Base-by-base conservation (phyloP, 179 eudicot genomes). In the Sideroxylon spinosum region DNA sequence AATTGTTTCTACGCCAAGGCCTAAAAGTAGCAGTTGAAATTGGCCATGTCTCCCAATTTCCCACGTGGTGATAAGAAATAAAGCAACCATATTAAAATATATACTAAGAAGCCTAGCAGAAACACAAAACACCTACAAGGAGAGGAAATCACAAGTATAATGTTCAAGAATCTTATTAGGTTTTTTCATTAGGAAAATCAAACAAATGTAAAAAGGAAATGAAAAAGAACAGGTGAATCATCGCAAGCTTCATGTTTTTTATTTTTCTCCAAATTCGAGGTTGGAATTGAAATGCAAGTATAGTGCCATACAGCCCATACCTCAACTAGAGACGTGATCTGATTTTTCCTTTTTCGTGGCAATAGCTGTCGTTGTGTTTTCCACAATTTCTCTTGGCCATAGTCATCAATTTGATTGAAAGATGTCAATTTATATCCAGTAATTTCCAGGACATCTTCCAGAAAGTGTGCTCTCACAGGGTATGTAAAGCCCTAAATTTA, bases 381-480 rank as follows among this genome's bases (percentile, higher is more conserved):
- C 99, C 99, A 96, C 85, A 89, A 68, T 92, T 94, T 96, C 52
- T 94, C 99, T 90, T 94, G 98, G 74, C 99, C 99, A 90, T 96
- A 96, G 79, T 96, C 97, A 86, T 96, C 98, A 79, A 94, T 76
- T 87, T 96, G 99, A 82, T 96, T 96, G 86, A 92, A 94, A 76
- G 99, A 88, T 71, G 94, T 92, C 88, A 96, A 78, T 84, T 90
- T 94, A 82, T 94, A 96, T 77, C 98, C 97, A 59, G 98, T 94
- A 57, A 90, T 84, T 81, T 96, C 99, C 77, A 96, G 84, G 55
- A 92, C 90, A 84, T 92, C 97, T 90, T 96, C 99, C 75, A 96
- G 85, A 86, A 96, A 96, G 78, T 92, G 96, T 50, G 92, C 87
- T 84, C 91, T 89, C 60, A 96, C 99, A 46, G 99, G 98, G 75